A percentile compares a stretch with the other conserved stretches of the same genome.
These are phyloP conservation scores for Olyra latifolia DNA, from an alignment of 176 grass and related monocot genomes.

Conservation along the genomic window DNA sequence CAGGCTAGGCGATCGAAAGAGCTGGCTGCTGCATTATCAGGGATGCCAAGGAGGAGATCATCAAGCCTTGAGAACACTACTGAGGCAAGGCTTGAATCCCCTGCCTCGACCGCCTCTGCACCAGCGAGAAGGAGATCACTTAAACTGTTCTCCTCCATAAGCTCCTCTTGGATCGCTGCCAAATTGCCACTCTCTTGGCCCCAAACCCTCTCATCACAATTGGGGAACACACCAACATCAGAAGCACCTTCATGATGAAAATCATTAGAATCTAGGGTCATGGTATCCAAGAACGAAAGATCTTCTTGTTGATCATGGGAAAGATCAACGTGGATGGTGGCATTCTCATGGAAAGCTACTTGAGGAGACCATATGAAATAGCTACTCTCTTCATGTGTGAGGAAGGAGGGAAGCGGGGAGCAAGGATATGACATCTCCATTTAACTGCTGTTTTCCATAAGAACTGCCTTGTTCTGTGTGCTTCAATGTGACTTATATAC, in stretches of 20 bases:
- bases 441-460: conserved; percentile 19
- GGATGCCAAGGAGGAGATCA: conserved; percentile 1
- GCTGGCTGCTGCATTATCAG: conserved; percentile 6
- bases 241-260: conserved; percentile 29
- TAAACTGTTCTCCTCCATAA: conserved; percentile 54
- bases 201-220: conserved; percentile 3
- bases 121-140: conserved; percentile 53
- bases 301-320: conserved; percentile 18
- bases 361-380: conserved; percentile 36
- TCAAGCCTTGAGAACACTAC: conserved; percentile 41
- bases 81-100: conserved; percentile 41
- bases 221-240: neutral
- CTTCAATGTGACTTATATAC: conserved; percentile 33
- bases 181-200: conserved; percentile 36
- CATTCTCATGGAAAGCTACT: conserved; percentile 10
- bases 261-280: conserved; percentile 2
- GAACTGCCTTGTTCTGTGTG: conserved; percentile 8
- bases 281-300: conserved; percentile 15
- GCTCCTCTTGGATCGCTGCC: conserved; percentile 47
- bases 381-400: conserved; percentile 35
- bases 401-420: conserved; percentile 41
- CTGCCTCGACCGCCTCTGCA: conserved; percentile 48
- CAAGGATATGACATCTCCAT: conserved; percentile 54
- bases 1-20: conserved; percentile 40
- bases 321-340: conserved; percentile 22